Conservation (phyloP, 441 rosid species). For the Theobroma grandiflorum region DNA sequence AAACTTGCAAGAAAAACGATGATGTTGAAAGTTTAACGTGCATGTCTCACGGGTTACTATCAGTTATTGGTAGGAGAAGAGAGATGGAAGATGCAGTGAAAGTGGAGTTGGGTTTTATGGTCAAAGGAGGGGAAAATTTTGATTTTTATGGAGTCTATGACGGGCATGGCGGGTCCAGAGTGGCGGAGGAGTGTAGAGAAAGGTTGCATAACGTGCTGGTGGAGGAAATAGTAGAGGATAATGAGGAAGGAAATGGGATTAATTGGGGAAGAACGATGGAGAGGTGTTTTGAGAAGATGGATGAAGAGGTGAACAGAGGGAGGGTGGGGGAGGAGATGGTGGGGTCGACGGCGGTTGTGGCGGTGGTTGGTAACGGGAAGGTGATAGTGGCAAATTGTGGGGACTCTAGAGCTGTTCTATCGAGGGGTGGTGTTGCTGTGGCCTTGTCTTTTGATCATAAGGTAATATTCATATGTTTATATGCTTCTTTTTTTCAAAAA, state of each 20-base stretch:
- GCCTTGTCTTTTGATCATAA: slow-evolving; percentile 77
- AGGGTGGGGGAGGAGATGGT: slow-evolving; percentile 39
- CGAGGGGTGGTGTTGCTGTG: slow-evolving; percentile 57
- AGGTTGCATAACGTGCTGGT: slow-evolving; percentile 56
- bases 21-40: neutral
- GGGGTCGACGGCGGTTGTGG: slow-evolving; percentile 69
- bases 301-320: slow-evolving; percentile 48
- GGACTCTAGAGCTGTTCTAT: slow-evolving; percentile 80
- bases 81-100: slow-evolving; percentile 80
- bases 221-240: slow-evolving; percentile 42
- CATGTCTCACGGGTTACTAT: slow-evolving; percentile 58
- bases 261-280: slow-evolving; percentile 73
- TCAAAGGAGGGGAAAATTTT: slow-evolving; percentile 38
- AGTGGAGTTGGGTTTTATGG: slow-evolving; percentile 50
- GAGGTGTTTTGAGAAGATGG: slow-evolving; percentile 56
- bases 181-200: slow-evolving; percentile 65
- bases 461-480: slow-evolving; percentile 42
- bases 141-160: slow-evolving; percentile 77
- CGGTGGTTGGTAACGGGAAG: slow-evolving; percentile 67
- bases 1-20: neutral
- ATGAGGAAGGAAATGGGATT: slow-evolving; percentile 14
- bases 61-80: slow-evolving; percentile 72
- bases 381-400: slow-evolving; percentile 82
- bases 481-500: neutral
- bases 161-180: slow-evolving; percentile 73